Evolutionary conservation across 208 protist genomes (phyloP), one percentile per base, ranked within the genome.

Genomic region (Acanthamoeba triangularis): DNA sequence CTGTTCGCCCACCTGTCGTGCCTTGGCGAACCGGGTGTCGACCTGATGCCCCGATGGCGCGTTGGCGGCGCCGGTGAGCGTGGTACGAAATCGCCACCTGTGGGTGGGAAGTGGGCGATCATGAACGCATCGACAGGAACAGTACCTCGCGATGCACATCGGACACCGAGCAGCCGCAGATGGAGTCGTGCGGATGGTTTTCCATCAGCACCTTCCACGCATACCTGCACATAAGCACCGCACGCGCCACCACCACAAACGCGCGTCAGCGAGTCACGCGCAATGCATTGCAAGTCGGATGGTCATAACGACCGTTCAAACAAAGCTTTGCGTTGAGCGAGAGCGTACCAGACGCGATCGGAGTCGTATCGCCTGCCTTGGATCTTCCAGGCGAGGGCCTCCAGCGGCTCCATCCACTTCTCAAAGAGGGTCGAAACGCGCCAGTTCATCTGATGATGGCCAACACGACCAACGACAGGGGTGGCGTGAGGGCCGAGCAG

Each of bases 391-490:
- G 87, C 56, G 6, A 93, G 61, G 20, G 87, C 87, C 33, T 93
- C 87, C 20, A 93, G 16, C 25, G 87, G 87, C 74, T 93, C 87
- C 87, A 93, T 74, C 87, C 87, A 93, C 41, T 74, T 65, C 63
- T 93, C 87, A 41, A 93, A 93, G 41, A 76, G 47, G 5, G 87
- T 93, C 30, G 20, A 35, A 13, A 93, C 25, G 14, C 52, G 28
- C 87, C 87, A 93, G 82, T 90, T 90, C 82, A 90, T 90, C 52
- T 90, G 78, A 25, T 16, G 16, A 11, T 16, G 30, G 49, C 49
- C 0, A 0, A 54, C 49, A 54, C 13, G 49, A 54, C 49, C 37
- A 41, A 41, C 37, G 3, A 41, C 37, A 3, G 37, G 37, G 3
- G 37, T 41, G 37, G 3, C 0, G 49, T 54, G 49, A 54, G 49